Evolutionary conservation across 108 stramenopile species (phyloP), one percentile per base, ranked within the genome.

Genomic region (Skeletonema potamos): DNA sequence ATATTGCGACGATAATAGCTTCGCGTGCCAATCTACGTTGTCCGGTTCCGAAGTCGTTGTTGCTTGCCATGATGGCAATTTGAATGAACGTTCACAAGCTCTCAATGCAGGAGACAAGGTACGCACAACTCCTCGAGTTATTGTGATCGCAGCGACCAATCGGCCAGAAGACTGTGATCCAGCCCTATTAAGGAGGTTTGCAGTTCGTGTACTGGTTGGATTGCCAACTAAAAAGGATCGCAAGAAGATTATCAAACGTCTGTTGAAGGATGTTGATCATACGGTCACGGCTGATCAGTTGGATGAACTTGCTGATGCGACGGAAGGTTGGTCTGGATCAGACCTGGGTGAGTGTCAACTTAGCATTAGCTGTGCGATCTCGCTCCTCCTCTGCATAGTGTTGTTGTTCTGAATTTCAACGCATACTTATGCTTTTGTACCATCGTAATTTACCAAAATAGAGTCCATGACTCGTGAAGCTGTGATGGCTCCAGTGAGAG

Each of bases 81-180:
- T n/a, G 39, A 41, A 41, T 39, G 18, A 30, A 3, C 22, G 43
- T 6, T 0, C 17, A 26, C 66, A 66, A 54, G 51, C 56, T 20
- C 55, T 39, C 18, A 62, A 33, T 22, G 43, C 36, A 29, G 20
- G 36, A 18, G 27, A 70, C 17, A 33, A 63, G 36, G 48, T 58
- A 20, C 39, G 13, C 20, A 27, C 57, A n/a, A 82, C 66, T 37
- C 30, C 81, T 37, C 83, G 93, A 15, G 64, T 94, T 20, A 85
- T 95, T 56, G 89, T 95, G 10, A 79, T 95, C 10, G 93, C 91
- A 28, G 93, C 93, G 0, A 95, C 93, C 2, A 95, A 95, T 66
- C 77, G 93, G 24, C 91, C 89, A 6, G 90, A 86, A 65, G 91
- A 92, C 43, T 92, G 88, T 54, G 93, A 95, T 64, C 84, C 91